These are phyloP conservation scores for Boletus sensibilis DNA, from an alignment of 768 basidiomycete genomes.

Conservation along the genomic window DNA sequence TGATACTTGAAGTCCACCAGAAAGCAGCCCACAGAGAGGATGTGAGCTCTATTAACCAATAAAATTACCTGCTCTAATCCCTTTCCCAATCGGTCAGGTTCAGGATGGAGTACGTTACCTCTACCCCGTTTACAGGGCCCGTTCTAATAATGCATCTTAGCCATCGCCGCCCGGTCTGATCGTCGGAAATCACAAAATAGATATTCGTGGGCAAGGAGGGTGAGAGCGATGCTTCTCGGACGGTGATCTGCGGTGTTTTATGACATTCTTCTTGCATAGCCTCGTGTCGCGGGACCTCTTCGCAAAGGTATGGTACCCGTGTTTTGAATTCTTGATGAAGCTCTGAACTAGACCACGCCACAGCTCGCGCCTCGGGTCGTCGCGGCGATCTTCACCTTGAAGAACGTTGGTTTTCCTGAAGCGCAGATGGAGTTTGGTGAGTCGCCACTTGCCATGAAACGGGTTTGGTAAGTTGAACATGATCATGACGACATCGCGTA, in stretches of 20 bases:
- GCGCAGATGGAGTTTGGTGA: slow-evolving; percentile 11
- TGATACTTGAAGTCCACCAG: slow-evolving; percentile 28
- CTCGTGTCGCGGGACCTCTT: slow-evolving; percentile 32
- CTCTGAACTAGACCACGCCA: slow-evolving; percentile 9
- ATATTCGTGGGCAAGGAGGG: slow-evolving; percentile 21
- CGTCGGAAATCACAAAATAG: slow-evolving; percentile 8
- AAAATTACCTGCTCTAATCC: slow-evolving; percentile 27
- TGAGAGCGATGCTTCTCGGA: slow-evolving; percentile 1
- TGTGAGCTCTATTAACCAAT: slow-evolving; percentile 27
- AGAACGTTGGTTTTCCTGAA: slow-evolving; percentile 29
- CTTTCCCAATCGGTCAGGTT: slow-evolving; percentile 40
- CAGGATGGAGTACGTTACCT: slow-evolving; percentile 38
- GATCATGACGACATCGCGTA: neutral
- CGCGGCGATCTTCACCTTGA: slow-evolving; percentile 44
- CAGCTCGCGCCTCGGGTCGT: slow-evolving; percentile 48
- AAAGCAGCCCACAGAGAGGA: slow-evolving; percentile 31
- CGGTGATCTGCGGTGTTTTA: neutral
- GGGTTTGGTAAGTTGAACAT: neutral
- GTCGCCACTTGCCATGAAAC: neutral
- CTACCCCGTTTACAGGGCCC: neutral
- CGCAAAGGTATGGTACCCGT: slow-evolving; percentile 11
- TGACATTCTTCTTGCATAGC: slow-evolving; percentile 22
- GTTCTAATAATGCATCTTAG: slow-evolving; percentile 10
- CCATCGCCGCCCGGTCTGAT: neutral
- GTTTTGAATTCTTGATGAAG: slow-evolving; percentile 1